These are phyloP conservation scores for Chlamydomonas incerta DNA, from an alignment of 139 green algal genomes.

Conservation along the genomic window DNA sequence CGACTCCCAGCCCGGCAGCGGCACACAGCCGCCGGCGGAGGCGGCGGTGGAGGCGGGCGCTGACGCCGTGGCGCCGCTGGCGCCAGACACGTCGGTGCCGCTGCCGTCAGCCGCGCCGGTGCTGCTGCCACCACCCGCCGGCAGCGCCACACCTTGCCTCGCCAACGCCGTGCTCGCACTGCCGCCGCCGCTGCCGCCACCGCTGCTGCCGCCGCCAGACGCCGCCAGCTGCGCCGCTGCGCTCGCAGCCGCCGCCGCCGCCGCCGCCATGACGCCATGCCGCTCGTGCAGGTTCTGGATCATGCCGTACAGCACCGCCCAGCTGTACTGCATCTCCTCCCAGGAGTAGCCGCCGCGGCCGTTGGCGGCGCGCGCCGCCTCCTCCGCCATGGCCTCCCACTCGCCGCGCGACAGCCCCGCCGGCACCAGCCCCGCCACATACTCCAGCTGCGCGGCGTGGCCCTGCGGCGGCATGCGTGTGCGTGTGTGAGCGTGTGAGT, in stretches of 20 bases:
- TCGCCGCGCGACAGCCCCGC: background rate
- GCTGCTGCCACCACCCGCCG: too few species aligned
- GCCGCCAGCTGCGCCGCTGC: too few species aligned
- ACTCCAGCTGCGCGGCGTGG: conserved; percentile 59
- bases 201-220: background rate
- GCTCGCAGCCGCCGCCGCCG: background rate
- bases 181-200: background rate
- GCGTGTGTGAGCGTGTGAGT: too few species aligned
- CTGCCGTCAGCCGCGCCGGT: background rate
- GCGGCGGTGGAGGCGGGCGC: background rate
- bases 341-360: conserved; percentile 39
- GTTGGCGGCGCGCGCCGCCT: conserved; percentile 18
- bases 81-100: background rate
- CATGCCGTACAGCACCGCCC: conserved; percentile 56
- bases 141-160: background rate
- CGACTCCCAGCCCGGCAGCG: conserved; percentile 42
- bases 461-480: conserved; percentile 33
- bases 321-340: conserved; percentile 69
- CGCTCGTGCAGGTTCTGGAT: background rate
- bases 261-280: background rate
- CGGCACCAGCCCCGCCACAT: conserved; percentile 50
- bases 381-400: conserved; percentile 57
- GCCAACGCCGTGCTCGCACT: background rate
- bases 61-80: background rate
- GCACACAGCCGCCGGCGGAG: background rate